These are phyloP conservation scores for Carex kokanica DNA, from an alignment of 176 grass and related monocot species.

Conservation along the genomic window DNA sequence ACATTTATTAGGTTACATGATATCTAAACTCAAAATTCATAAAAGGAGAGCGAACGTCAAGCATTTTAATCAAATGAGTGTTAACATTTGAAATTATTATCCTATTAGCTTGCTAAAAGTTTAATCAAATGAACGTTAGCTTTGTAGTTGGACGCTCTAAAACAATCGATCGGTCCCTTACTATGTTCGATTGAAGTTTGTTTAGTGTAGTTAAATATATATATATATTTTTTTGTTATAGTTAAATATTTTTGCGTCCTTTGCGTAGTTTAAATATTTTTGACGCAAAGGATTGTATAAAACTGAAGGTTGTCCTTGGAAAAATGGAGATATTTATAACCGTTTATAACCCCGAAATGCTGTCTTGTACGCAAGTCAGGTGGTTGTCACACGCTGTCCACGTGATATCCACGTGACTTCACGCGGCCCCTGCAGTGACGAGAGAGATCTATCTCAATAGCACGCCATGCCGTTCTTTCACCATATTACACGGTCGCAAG, in stretches of 20 bases:
- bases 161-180: background rate
- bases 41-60: background rate
- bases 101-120: background rate
- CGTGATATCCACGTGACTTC: conserved; percentile 32
- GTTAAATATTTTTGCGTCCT: too few species aligned
- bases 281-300: background rate
- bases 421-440: background rate
- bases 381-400: conserved; percentile 4
- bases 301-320: background rate
- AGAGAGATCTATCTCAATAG: background rate
- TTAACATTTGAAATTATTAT: background rate
- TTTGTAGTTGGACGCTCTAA: background rate
- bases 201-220: too few species aligned
- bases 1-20: background rate
- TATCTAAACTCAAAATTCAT: background rate
- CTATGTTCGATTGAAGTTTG: background rate
- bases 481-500: background rate
- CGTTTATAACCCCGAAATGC: background rate
- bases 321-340: background rate
- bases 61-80: background rate
- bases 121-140: background rate
- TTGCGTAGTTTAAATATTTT: too few species aligned
- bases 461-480: background rate
- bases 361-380: background rate
- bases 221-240: background rate